Conservation (phyloP, 257 asterid species). For the Catharanthus roseus region DNA sequence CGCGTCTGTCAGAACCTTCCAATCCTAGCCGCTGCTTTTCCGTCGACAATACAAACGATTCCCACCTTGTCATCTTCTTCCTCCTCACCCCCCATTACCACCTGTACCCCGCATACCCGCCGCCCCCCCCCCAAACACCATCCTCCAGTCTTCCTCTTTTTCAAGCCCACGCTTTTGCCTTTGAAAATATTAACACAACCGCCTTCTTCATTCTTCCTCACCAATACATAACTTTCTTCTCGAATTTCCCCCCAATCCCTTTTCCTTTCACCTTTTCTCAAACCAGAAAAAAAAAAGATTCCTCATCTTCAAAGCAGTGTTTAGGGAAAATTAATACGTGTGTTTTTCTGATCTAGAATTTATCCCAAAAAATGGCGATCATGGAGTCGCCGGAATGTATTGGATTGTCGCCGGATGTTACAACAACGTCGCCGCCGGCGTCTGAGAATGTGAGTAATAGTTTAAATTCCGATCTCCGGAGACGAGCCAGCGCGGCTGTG, state of each 20-base stretch:
- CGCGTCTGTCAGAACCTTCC: conserved; percentile 6
- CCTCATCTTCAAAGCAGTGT: neutral
- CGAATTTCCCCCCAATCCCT: conserved; percentile 2
- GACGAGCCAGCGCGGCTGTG: conserved; percentile 31
- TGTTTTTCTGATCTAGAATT: neutral
- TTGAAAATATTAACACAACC: neutral
- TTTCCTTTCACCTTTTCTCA: neutral
- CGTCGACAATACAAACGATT: conserved; percentile 3
- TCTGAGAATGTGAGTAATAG: neutral
- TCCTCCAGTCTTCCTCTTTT: neutral
- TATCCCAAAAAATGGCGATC: conserved; percentile 38
- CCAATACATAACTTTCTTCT: neutral
- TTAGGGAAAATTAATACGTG: too few relatives aligned
- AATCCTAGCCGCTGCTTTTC: conserved; percentile 9
- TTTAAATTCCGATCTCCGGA: conserved; percentile 30
- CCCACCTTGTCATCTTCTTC: neutral
- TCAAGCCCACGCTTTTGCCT: neutral
- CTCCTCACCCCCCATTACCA: neutral
- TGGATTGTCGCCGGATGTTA: conserved; percentile 27
- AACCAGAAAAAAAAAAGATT: neutral
- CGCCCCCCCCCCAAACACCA: too few relatives aligned
- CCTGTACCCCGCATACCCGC: too few relatives aligned
- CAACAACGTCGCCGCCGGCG: conserved; percentile 18
- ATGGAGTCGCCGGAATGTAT: conserved; percentile 46
- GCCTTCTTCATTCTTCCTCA: conserved; percentile 3